phyloP scores from a whole-genome alignment of 495 filamentous ascomycete genomes.

The Rhypophila decipiens region DNA sequence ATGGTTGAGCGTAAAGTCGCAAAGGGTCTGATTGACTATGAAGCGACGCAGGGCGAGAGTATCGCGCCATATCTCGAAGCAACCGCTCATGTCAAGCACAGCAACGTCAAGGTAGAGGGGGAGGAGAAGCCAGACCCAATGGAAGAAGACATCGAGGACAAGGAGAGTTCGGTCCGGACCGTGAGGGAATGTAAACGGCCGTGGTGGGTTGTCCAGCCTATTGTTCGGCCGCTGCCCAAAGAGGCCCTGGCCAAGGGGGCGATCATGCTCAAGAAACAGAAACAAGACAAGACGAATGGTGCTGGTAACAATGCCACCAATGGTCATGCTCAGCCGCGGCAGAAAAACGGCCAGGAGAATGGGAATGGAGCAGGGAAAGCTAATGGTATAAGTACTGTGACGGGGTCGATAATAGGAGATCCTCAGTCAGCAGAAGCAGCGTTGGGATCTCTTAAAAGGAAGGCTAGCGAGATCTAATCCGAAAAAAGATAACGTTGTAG shows the following conservation, averaged over 20 bases:
- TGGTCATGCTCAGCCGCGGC: neutral
- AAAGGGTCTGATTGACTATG: conserved; percentile 68
- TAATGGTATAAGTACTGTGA: too few relatives aligned
- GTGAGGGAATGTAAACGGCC: conserved; percentile 68
- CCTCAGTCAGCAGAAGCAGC: too few relatives aligned
- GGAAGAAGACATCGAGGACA: conserved; percentile 19
- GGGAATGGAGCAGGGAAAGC: too few relatives aligned
- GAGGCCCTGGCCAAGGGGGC: conserved; percentile 81
- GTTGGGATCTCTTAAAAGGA: neutral
- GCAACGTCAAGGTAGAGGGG: conserved; percentile 4
- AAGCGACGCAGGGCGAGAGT: conserved; percentile 42
- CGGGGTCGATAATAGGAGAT: too few relatives aligned
- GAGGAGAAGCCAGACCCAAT: too few relatives aligned
- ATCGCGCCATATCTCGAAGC: conserved; percentile 44
- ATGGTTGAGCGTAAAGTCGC: conserved; percentile 61
- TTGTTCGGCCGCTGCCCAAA: conserved; percentile 79
- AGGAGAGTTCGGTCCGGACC: conserved; percentile 57
- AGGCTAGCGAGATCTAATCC: too few relatives aligned
- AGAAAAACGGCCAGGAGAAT: neutral
- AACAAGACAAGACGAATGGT: too few relatives aligned
- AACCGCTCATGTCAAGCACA: neutral
- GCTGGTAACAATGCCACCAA: neutral
- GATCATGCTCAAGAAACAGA: conserved; percentile 49
- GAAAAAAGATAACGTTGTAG: too few relatives aligned
- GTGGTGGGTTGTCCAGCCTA: conserved; percentile 91